Percentiles rank a stretch among this genome's conserved stretches.
Evolutionary conservation across 306 rosid genomes (phyloP).

Genomic region (Luffa acutangula): DNA sequence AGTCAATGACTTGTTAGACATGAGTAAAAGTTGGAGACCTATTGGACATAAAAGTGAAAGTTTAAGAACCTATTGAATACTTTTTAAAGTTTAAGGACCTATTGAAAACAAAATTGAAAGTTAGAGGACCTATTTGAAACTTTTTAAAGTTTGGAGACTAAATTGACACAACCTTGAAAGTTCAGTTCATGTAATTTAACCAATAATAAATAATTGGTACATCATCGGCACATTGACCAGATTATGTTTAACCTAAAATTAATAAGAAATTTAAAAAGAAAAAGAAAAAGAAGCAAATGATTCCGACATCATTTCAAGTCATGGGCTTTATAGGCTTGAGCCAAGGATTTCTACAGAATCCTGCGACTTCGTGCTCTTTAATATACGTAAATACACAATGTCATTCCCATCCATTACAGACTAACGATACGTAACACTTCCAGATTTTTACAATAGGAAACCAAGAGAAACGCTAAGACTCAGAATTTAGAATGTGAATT

Average conservation of each 20-base stretch:
- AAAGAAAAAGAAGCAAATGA: background rate
- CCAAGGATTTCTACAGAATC: background rate
- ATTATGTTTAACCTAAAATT: background rate
- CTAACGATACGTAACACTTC: background rate
- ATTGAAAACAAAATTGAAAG: too few relatives aligned
- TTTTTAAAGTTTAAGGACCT: too few relatives aligned
- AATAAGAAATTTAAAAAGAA: background rate
- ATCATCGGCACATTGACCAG: background rate
- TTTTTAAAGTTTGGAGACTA: too few relatives aligned
- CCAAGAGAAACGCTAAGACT: background rate
- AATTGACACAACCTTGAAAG: too few relatives aligned
- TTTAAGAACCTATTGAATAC: too few relatives aligned
- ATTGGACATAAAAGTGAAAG: too few relatives aligned
- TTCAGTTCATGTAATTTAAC: too few relatives aligned
- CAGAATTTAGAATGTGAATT: slow-evolving; percentile 11
- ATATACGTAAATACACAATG: slow-evolving; percentile 2
- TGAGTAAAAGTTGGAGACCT: too few relatives aligned
- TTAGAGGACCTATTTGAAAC: too few relatives aligned
- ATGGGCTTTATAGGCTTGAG: background rate
- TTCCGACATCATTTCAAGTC: background rate
- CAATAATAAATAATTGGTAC: background rate
- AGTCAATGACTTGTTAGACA: too few relatives aligned
- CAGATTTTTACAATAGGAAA: background rate
- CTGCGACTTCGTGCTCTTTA: background rate
- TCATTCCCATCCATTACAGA: background rate